These are phyloP conservation scores for Ananas comosus DNA, from an alignment of 176 grass and related monocot genomes.

Conservation along the genomic window DNA sequence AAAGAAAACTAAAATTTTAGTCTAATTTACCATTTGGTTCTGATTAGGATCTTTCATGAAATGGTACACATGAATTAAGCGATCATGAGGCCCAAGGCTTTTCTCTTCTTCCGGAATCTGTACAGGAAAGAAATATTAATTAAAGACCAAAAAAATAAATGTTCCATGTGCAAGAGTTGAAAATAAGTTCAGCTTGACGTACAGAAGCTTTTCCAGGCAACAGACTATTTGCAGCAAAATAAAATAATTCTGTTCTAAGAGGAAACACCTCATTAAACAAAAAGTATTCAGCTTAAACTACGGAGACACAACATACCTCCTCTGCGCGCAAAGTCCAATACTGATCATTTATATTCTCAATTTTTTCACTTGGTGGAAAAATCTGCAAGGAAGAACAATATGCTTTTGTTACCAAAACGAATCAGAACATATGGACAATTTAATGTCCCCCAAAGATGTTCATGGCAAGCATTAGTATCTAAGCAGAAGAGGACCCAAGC, in stretches of 20 bases:
- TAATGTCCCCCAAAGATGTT: too few species aligned
- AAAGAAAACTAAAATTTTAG: constrained; percentile 6
- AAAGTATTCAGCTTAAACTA: neutral
- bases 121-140: constrained; percentile 9
- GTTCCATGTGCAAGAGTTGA: neutral
- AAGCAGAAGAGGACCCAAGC: neutral
- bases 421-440: too few species aligned
- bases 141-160: constrained; percentile 9
- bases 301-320: constrained; percentile 51
- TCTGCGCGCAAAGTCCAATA: constrained; percentile 97
- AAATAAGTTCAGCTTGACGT: neutral
- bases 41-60: constrained; percentile 85
- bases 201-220: constrained; percentile 6
- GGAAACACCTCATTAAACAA: neutral
- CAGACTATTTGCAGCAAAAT: neutral
- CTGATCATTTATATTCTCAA: constrained; percentile 99
- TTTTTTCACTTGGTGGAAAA: constrained; percentile 76
- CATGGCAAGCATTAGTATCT: too few species aligned
- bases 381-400: constrained; percentile 44
- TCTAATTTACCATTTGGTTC: constrained; percentile 53
- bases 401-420: neutral
- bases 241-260: neutral
- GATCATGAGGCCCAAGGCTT: constrained; percentile 61
- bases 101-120: constrained; percentile 92
- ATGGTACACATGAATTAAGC: constrained; percentile 97